phyloP scores from a whole-genome alignment of 805 yeast species.

The Candida xiaguanensis region DNA sequence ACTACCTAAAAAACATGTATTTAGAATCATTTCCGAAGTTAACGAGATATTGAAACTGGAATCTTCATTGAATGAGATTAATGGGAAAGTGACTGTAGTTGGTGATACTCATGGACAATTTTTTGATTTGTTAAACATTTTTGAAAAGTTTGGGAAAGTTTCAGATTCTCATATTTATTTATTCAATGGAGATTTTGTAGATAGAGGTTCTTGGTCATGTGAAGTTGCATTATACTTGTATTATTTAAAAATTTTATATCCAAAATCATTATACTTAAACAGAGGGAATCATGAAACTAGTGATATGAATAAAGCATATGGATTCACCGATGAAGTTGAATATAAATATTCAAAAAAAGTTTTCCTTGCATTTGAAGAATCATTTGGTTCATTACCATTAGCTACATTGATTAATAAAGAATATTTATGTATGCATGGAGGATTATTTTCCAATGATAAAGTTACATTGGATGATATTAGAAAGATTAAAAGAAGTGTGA shows the following conservation, averaged over 20 bases:
- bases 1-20: constrained; percentile 78
- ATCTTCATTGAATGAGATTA: constrained; percentile 71
- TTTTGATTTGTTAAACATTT: constrained; percentile 81
- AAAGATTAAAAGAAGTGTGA: constrained; percentile 56
- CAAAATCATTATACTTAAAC: constrained; percentile 67
- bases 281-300: constrained; percentile 97
- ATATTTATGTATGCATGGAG: constrained; percentile 93
- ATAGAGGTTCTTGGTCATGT: constrained; percentile 97
- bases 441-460: constrained; percentile 76
- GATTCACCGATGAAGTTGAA: constrained; percentile 94
- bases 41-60: constrained; percentile 62
- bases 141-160: constrained; percentile 71
- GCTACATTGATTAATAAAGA: constrained; percentile 76
- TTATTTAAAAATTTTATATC: constrained; percentile 72
- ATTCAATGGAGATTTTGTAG: constrained; percentile 97
- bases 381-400: constrained; percentile 82
- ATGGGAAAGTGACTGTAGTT: constrained; percentile 70
- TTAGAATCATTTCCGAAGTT: constrained; percentile 74
- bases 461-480: constrained; percentile 73
- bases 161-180: constrained; percentile 64
- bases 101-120: constrained; percentile 99
- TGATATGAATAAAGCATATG: constrained; percentile 95
- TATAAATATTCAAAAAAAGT: constrained; percentile 79
- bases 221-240: constrained; percentile 86
- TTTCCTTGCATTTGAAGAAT: constrained; percentile 78